phyloP scores from a whole-genome alignment of 2,329 filamentous ascomycete species.

The Hypoxylon sp. region DNA sequence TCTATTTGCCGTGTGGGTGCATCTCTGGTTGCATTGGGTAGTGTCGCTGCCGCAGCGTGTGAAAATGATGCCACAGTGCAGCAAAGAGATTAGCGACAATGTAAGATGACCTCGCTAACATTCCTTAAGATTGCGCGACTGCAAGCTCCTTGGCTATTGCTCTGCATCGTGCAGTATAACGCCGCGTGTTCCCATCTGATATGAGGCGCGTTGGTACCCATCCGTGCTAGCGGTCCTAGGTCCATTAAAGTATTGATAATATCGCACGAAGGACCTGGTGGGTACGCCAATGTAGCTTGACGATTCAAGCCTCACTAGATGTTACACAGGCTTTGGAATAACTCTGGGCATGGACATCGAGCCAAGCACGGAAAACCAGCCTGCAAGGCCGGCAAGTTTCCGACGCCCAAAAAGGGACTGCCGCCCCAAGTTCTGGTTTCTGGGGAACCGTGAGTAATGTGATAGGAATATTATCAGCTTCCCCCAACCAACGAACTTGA shows the following conservation, averaged over 20 bases:
- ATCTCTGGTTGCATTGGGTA: conserved; percentile 29
- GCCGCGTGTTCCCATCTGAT: conserved; percentile 15
- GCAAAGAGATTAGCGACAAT: conserved; percentile 37
- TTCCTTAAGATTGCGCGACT: conserved; percentile 12
- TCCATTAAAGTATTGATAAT: conserved; percentile 18
- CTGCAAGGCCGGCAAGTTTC: conserved; percentile 34
- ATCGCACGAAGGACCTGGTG: conserved; percentile 3
- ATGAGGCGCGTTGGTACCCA: conserved; percentile 22
- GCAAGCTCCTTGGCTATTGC: neutral
- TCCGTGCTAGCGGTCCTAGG: conserved; percentile 13
- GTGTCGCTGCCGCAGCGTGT: conserved; percentile 16
- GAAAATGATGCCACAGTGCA: conserved; percentile 37
- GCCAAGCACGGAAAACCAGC: conserved; percentile 21
- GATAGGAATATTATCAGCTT: conserved; percentile 9
- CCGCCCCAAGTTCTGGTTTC: conserved; percentile 32
- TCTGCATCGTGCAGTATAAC: conserved; percentile 8
- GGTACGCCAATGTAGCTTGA: conserved; percentile 24
- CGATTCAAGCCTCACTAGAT: conserved; percentile 26
- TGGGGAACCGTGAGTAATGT: conserved; percentile 29
- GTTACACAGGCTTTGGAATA: conserved; percentile 31
- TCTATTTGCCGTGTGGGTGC: conserved; percentile 18
- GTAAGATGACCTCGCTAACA: conserved; percentile 32
- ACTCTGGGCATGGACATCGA: conserved; percentile 21
- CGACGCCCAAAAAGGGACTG: conserved; percentile 29
- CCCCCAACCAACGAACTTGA: conserved; percentile 18